A percentile compares a stretch with the other conserved stretches of the same genome.
phyloP scores from a whole-genome alignment of 2,329 filamentous ascomycete genomes.

The Cercospora citrullina region DNA sequence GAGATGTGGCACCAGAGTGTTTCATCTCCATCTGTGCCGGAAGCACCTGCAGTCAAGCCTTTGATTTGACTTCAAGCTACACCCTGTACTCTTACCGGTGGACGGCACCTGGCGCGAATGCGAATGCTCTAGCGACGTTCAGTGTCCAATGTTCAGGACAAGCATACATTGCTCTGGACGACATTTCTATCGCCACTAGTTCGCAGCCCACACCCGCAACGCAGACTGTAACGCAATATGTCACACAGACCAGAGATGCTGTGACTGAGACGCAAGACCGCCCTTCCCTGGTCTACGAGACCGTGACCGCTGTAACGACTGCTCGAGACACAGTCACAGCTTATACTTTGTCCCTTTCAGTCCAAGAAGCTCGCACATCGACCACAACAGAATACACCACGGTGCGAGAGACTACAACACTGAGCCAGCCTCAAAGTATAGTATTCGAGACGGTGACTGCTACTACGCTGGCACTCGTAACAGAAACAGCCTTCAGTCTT shows the following conservation, averaged over 20 bases:
- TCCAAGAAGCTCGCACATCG: background rate
- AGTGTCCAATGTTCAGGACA: slow-evolving; percentile 5
- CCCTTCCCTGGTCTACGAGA: background rate
- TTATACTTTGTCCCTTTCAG: background rate
- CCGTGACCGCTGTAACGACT: background rate
- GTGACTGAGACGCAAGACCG: background rate
- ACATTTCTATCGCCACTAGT: slow-evolving; percentile 4
- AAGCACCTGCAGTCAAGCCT: slow-evolving; percentile 6
- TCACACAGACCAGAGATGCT: background rate
- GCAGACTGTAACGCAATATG: slow-evolving; percentile 1
- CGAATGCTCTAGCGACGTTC: slow-evolving; percentile 4
- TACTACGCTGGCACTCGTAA: background rate
- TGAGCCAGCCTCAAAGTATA: background rate
- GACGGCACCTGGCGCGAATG: background rate
- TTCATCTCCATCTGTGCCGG: slow-evolving; percentile 16
- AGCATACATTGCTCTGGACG: slow-evolving; percentile 14
- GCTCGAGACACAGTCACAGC: background rate
- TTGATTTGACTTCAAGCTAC: slow-evolving; percentile 2
- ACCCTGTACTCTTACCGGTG: slow-evolving; percentile 9
- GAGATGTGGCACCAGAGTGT: slow-evolving; percentile 10
- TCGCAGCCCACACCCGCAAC: background rate
- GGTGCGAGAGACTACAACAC: background rate
- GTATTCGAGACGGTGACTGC: background rate
- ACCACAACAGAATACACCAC: background rate
- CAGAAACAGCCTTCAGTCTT: background rate